phyloP scores from a whole-genome alignment of 345 rosid genomes.

The Eutrema yunnanense region DNA sequence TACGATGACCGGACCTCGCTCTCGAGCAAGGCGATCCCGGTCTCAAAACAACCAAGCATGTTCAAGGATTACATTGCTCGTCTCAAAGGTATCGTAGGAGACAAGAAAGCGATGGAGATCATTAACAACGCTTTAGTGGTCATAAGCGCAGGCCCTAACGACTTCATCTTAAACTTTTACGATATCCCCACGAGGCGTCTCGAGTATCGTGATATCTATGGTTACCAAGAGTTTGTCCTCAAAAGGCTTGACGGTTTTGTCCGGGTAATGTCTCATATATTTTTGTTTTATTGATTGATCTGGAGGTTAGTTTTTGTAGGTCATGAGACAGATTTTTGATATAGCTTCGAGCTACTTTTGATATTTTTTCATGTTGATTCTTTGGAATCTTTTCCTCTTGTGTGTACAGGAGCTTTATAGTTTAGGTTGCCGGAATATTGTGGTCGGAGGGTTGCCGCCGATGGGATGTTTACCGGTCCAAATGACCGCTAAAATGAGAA shows the following conservation, averaged over 20 bases:
- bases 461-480: conserved; percentile 60
- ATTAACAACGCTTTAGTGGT: conserved; percentile 35
- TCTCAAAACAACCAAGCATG: conserved; percentile 36
- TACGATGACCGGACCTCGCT: conserved; percentile 20
- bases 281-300: too few relatives aligned
- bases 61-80: conserved; percentile 27
- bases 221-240: conserved; percentile 46
- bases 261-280: conserved; percentile 27
- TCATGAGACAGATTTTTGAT: not conserved
- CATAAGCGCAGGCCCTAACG: conserved; percentile 55
- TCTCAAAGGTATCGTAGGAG: conserved; percentile 29
- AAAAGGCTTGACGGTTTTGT: conserved; percentile 16
- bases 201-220: conserved; percentile 17
- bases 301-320: too few relatives aligned
- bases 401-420: conserved; percentile 35
- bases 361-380: not conserved
- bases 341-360: not conserved
- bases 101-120: conserved; percentile 32
- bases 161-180: conserved; percentile 37
- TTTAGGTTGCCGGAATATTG: conserved; percentile 37
- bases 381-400: not conserved
- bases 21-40: conserved; percentile 21
- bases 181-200: conserved; percentile 32
- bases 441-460: conserved; percentile 48
- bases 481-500: conserved; percentile 10